Base-by-base conservation (phyloP, 2,329 filamentous ascomycete species). In the Phialemoniopsis sp. region DNA sequence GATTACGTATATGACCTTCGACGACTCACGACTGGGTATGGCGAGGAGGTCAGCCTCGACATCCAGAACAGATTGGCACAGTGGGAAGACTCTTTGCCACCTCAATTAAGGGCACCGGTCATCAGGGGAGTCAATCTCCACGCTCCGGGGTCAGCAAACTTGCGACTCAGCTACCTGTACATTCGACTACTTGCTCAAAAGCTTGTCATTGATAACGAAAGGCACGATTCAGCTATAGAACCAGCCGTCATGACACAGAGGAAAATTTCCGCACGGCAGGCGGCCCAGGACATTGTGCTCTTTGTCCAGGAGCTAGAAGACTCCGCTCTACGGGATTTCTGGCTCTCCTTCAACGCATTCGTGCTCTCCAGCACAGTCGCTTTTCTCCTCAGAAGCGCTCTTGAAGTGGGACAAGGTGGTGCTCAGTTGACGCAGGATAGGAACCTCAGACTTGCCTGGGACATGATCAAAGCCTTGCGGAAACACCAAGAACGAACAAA, bases 161-260 rank as follows among this genome's bases (percentile, higher is more conserved):
- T 77, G n/a, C 68, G 72, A 4, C 52, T 78, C 3, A 62, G 69
- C 2, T 76, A 75, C 46, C 48, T 77, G 1, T 68, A 67, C 0
- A 58, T 67, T 9, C 64, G 65, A 29, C 55, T 77, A 3, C 53
- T 77, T 1, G 54, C 68, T 1, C 62, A 68, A 19, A 62, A 71
- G 4, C 66, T 76, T 28, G 60, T 66, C 38, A 62, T 73, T 3
- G 69, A 72, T 38, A 55, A 59, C 2, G 56, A 60, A 44, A 66
- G 56, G 44, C 52, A 58, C 16, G 42, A 48, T 4, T 41, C 6
- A 10, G 21, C 21, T 10, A 6, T 10, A 10, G 21, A 33, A 32
- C 40, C 21, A 36, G 35, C 36, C 30, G 18, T 47, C 8, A 34
- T 59, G 13, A 38, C 55, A 4, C 56, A 54, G 35, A 52, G 54